A percentile compares a stretch with the other conserved stretches of the same genome.
Conservation (phyloP, 768 basidiomycete genomes). For the Kwoniella europaea region DNA sequence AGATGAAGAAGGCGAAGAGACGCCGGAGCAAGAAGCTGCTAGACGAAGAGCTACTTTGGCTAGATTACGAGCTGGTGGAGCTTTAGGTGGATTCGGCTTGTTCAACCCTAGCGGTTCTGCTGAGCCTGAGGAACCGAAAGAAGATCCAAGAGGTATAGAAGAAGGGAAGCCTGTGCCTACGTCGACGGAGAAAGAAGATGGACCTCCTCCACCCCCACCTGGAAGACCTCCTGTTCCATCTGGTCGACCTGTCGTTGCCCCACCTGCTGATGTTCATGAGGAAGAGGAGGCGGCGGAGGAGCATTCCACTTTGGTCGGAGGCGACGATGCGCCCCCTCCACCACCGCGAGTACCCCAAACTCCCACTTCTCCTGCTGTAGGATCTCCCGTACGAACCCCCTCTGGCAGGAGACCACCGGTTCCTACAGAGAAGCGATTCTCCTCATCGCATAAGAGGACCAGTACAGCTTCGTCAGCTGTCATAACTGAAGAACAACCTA, state of each 20-base stretch:
- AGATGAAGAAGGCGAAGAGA: conserved; percentile 44
- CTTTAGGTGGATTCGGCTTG: conserved; percentile 66
- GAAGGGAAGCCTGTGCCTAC: conserved; percentile 58
- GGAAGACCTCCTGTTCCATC: conserved; percentile 51
- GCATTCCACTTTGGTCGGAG: conserved; percentile 3
- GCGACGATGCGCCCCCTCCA: neutral
- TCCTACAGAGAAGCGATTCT: conserved; percentile 33
- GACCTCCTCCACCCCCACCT: conserved; percentile 36
- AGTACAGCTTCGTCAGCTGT: conserved; percentile 12
- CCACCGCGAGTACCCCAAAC: conserved; percentile 10
- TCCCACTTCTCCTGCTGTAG: conserved; percentile 16
- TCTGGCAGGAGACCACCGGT: conserved; percentile 35
- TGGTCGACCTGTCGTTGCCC: conserved; percentile 44
- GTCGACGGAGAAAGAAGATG: conserved; percentile 48
- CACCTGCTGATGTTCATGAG: conserved; percentile 19
- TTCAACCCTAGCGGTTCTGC: conserved; percentile 48
- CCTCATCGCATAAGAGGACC: conserved; percentile 9
- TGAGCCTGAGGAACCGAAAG: conserved; percentile 16
- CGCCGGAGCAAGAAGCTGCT: conserved; percentile 64
- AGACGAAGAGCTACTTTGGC: conserved; percentile 66
- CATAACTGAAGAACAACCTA: conserved; percentile 13
- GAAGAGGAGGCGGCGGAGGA: no score
- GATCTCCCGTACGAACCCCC: conserved; percentile 29
- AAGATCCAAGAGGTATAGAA: conserved; percentile 29
- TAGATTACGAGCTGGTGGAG: conserved; percentile 66